A percentile compares a stretch with the other conserved stretches of the same genome.
phyloP scores from a whole-genome alignment of 495 filamentous ascomycete genomes.

The Penicillium coffeae region DNA sequence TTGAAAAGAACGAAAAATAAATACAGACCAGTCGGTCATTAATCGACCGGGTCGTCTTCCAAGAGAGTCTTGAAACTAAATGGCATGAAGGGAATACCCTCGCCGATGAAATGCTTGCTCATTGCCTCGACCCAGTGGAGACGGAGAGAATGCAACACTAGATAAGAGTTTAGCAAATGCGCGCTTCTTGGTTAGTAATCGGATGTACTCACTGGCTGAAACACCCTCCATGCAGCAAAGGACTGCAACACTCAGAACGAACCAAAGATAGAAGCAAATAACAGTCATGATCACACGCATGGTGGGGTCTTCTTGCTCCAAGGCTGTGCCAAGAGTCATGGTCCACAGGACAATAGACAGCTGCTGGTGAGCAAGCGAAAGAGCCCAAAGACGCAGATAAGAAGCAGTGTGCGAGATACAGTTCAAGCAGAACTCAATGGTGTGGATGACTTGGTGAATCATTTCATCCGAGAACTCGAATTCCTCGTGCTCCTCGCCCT shows the following conservation, averaged over 20 bases:
- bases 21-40: constrained; percentile 12
- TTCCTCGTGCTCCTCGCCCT: constrained; percentile 79
- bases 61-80: constrained; percentile 86
- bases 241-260: constrained; percentile 73
- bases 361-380: constrained; percentile 96
- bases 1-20: constrained; percentile 11
- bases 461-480: constrained; percentile 95
- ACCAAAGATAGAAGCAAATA: constrained; percentile 80
- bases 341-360: constrained; percentile 93
- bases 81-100: constrained; percentile 84
- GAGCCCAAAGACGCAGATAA: constrained; percentile 96
- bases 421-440: constrained; percentile 98
- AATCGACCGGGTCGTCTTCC: constrained; percentile 74
- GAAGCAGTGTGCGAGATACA: constrained; percentile 98
- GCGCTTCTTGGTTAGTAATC: neutral
- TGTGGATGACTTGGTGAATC: constrained; percentile 99
- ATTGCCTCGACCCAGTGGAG: constrained; percentile 99
- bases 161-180: constrained; percentile 1
- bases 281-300: constrained; percentile 76
- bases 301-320: constrained; percentile 56
- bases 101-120: constrained; percentile 98
- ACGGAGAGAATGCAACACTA: constrained; percentile 83
- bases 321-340: constrained; percentile 83
- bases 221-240: constrained; percentile 81
- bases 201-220: constrained; percentile 53